Conservation (phyloP, 139 green algal genomes). For the Closterium sp. region DNA sequence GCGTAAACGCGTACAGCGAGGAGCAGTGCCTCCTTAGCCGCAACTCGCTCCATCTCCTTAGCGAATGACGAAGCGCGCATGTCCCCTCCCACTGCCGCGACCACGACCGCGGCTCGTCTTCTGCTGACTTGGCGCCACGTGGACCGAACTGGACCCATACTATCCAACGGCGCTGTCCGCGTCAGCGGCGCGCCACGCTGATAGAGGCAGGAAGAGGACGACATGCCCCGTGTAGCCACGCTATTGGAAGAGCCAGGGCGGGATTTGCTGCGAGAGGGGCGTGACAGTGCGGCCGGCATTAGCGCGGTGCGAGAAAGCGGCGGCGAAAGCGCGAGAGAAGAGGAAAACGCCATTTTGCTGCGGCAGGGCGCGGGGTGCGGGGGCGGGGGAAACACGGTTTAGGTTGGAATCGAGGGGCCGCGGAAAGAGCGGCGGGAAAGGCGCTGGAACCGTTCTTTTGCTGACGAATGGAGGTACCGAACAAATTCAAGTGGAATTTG, state of each 20-base stretch:
- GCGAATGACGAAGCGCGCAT: constrained; percentile 9
- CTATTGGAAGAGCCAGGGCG: background rate
- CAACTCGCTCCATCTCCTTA: constrained; percentile 48
- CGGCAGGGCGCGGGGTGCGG: too few species aligned
- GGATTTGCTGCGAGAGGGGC: background rate
- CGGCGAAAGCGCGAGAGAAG: background rate
- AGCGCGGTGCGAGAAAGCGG: background rate
- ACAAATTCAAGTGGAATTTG: too few species aligned
- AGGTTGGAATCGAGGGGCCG: too few species aligned
- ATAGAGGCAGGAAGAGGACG: background rate
- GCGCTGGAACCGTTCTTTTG: too few species aligned
- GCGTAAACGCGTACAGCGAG: constrained; percentile 25
- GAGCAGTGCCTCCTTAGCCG: constrained; percentile 39
- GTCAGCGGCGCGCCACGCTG: background rate
- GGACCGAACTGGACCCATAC: background rate
- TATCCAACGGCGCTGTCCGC: background rate
- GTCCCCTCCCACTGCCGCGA: background rate
- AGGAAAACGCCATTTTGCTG: background rate
- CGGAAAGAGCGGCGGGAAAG: background rate
- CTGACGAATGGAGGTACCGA: too few species aligned
- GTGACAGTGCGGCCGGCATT: background rate
- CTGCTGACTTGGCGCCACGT: background rate
- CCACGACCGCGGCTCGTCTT: background rate
- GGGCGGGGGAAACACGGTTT: too few species aligned
- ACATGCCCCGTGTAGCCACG: background rate